phyloP scores from a whole-genome alignment of 805 yeast species.

The Nakazawaea ambrosiae region DNA sequence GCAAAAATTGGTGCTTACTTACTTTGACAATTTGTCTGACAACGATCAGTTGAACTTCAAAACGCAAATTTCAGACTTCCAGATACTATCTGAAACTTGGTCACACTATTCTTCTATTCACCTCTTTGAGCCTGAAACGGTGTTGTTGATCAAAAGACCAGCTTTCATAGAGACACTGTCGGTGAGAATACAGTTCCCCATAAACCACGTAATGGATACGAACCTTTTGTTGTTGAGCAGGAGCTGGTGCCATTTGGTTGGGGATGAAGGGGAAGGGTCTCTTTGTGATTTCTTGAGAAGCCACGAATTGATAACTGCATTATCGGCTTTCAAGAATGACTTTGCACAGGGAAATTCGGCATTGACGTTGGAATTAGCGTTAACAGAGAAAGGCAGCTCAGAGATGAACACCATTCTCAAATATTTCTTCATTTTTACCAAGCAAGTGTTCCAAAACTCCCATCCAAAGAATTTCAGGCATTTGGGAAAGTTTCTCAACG shows the following conservation, averaged over 20 bases:
- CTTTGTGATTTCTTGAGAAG: constrained; percentile 32
- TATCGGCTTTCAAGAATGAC: constrained; percentile 35
- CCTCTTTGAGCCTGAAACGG: not conserved
- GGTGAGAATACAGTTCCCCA: constrained; percentile 42
- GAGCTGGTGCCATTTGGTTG: constrained; percentile 52
- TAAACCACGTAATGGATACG: constrained; percentile 12
- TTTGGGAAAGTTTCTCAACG: constrained; percentile 37
- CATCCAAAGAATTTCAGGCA: constrained; percentile 14
- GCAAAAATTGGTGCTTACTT: constrained; percentile 39
- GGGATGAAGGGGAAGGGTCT: constrained; percentile 53
- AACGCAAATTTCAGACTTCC: not conserved
- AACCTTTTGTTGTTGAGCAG: constrained; percentile 21
- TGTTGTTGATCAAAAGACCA: constrained; percentile 7
- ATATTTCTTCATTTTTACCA: not conserved
- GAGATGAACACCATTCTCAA: constrained; percentile 27
- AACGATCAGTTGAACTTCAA: not conserved
- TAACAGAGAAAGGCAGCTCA: constrained; percentile 40
- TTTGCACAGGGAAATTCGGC: constrained; percentile 29
- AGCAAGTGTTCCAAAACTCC: constrained; percentile 12
- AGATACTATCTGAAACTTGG: not conserved
- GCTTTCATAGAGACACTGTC: constrained; percentile 23
- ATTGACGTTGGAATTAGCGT: constrained; percentile 41
- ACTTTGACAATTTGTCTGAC: constrained; percentile 30
- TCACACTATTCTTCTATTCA: too few relatives aligned
- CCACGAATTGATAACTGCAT: constrained; percentile 27